Evolutionary conservation across 2,329 filamentous ascomycete genomes (phyloP), one percentile per base, ranked within the genome.

Genomic region (Aaosphaeria arxii): DNA sequence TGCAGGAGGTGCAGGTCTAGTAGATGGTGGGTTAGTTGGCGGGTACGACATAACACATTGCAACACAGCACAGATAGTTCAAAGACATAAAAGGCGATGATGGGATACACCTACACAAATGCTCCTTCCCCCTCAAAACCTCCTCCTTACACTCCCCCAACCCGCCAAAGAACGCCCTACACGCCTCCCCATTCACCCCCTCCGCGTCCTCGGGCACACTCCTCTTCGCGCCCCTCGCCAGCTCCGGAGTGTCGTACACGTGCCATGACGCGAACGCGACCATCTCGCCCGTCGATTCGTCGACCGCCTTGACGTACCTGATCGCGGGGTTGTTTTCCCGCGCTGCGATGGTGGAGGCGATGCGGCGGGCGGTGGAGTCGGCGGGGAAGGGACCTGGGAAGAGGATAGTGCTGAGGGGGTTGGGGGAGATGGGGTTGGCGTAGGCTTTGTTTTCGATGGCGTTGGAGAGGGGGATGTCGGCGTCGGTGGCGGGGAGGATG

Each of bases 201-300:
- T 24, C 17, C 3, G 17, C 17, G 17, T 24, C 17, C 17, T 24
- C 17, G 2, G 17, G 17, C 17, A 24, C 17, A 24, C 17, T 24
- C 17, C 17, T 24, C 17, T 24, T 24, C 17, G 17, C 17, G 17
- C 17, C 17, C 17, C 17, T 2, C 1, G 50, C 54, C 1, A 49
- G 47, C 17, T 58, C 51, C 4, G 56, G 30, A 0, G 60, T 60
- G 6, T 55, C 46, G 48, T 61, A 63, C 7, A 69, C 38, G 40
- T 61, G 51, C 62, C 62, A 68, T 42, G 67, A 64, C 1, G 63
- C 54, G 32, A 60, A 62, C 1, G 62, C 62, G 4, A 64, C 55
- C 44, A 63, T 56, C n/a, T 62, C 52, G 6, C 50, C 50, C 1
- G 55, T 56, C 4, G 55, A 55, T 42, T 57, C 53, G 38, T 68